A percentile compares a stretch with the other conserved stretches of the same genome.
Conservation (phyloP, 768 basidiomycete species). For the Boletus vinaceobasis region DNA sequence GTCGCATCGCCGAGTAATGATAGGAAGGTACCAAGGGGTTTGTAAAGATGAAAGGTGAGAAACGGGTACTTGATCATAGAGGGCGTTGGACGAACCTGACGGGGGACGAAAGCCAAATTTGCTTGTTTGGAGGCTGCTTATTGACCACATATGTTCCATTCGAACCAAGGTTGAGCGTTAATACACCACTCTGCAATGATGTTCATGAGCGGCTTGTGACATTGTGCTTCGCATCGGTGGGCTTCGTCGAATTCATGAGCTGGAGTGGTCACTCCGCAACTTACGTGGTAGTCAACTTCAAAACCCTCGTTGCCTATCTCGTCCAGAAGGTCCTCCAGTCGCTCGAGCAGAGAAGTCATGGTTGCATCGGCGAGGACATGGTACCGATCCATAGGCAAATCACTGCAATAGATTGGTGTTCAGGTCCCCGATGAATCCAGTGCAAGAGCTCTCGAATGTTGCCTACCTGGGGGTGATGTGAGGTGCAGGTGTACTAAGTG, state of each 20-base stretch:
- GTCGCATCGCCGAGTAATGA: not conserved
- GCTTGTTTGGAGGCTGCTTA: constrained; percentile 96
- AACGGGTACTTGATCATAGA: not conserved
- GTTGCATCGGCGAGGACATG: constrained; percentile 68
- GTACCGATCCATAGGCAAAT: constrained; percentile 63
- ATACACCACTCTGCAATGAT: constrained; percentile 72
- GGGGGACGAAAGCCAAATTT: constrained; percentile 94
- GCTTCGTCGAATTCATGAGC: not conserved
- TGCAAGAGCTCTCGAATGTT: not conserved
- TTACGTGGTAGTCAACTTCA: constrained; percentile 88
- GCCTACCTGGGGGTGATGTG: constrained; percentile 54
- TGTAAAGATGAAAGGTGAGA: constrained; percentile 3
- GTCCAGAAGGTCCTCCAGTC: constrained; percentile 72
- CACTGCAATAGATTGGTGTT: constrained; percentile 28
- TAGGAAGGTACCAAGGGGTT: not conserved
- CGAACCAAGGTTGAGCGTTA: constrained; percentile 73
- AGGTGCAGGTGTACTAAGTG: constrained; percentile 51
- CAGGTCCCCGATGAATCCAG: not conserved
- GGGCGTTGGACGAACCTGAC: constrained; percentile 52
- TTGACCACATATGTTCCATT: constrained; percentile 93
- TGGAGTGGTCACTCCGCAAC: constrained; percentile 22
- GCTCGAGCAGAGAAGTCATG: constrained; percentile 75
- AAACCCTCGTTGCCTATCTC: constrained; percentile 48
- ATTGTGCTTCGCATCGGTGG: not conserved
- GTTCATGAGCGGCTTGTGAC: constrained; percentile 6